Conservation (phyloP, 1,284 basidiomycete genomes). For the Marasmius sp. region DNA sequence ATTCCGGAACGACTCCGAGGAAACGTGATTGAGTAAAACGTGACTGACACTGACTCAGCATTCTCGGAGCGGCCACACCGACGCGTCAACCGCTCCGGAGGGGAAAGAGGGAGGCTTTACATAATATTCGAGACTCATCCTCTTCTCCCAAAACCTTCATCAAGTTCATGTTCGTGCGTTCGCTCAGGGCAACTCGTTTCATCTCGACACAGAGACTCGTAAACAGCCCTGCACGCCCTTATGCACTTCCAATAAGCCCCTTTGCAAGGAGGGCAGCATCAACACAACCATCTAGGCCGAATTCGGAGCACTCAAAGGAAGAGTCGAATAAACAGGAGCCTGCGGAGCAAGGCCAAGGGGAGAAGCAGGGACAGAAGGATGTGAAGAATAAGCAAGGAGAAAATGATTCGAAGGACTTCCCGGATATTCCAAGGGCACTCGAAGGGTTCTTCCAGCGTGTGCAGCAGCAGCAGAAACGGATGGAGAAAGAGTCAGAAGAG, state of each 20-base stretch:
- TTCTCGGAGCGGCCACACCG: too few relatives aligned
- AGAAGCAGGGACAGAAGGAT: constrained; percentile 28
- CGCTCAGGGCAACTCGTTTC: constrained; percentile 38
- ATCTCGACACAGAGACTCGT: constrained; percentile 28
- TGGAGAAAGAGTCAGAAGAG: too few relatives aligned
- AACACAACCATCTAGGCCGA: constrained; percentile 2
- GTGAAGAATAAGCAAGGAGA: constrained; percentile 28
- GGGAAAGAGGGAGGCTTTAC: neutral
- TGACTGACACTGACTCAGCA: too few relatives aligned
- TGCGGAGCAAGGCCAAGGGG: neutral
- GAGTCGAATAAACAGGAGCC: constrained; percentile 35
- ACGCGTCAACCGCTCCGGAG: neutral
- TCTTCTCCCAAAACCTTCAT: neutral
- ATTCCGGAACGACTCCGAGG: too few relatives aligned
- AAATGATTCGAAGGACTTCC: constrained; percentile 32
- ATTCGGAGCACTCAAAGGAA: constrained; percentile 14
- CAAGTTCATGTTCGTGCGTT: constrained; percentile 40
- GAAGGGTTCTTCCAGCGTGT: constrained; percentile 82
- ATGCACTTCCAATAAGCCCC: constrained; percentile 27
- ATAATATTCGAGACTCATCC: neutral
- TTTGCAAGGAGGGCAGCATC: constrained; percentile 2
- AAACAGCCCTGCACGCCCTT: constrained; percentile 20
- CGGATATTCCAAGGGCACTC: constrained; percentile 47
- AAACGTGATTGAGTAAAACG: too few relatives aligned
- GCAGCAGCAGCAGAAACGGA: constrained; percentile 42